A percentile compares a stretch with the other conserved stretches of the same genome.
These are phyloP conservation scores for Exophiala calicioides DNA, from an alignment of 2,329 filamentous ascomycete genomes.

Conservation along the genomic window DNA sequence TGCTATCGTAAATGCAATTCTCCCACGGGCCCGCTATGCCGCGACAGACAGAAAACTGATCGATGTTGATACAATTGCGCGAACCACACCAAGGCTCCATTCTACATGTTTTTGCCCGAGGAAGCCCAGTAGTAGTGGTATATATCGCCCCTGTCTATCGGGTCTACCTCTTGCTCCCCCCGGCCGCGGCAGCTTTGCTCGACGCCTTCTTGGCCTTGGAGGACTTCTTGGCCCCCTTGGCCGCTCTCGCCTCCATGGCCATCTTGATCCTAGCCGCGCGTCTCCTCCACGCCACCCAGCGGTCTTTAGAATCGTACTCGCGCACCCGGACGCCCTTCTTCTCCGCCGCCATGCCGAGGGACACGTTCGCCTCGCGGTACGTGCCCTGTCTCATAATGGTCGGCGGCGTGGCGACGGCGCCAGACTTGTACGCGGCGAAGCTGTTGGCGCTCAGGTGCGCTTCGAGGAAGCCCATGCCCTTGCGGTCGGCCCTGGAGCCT, in stretches of 20 bases:
- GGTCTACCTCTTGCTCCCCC: conserved; percentile 15
- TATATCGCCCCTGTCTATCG: not conserved
- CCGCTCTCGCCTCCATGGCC: conserved; percentile 58
- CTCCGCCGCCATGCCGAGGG: conserved; percentile 39
- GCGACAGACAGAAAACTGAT: too few relatives aligned
- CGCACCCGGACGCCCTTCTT: conserved; percentile 58
- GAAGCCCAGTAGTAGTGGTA: too few relatives aligned
- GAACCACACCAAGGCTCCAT: too few relatives aligned
- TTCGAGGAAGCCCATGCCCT: conserved; percentile 20
- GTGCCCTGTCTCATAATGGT: conserved; percentile 34
- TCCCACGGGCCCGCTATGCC: too few relatives aligned
- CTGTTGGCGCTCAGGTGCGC: conserved; percentile 18
- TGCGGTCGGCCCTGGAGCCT: conserved; percentile 24
- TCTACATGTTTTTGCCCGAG: too few relatives aligned
- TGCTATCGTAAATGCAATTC: too few relatives aligned
- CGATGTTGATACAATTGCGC: too few relatives aligned
- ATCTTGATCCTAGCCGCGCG: conserved; percentile 51
- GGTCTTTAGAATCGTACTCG: conserved; percentile 58
- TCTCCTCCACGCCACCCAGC: conserved; percentile 68
- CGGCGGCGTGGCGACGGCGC: conserved; percentile 31
- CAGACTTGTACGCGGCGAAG: conserved; percentile 30
- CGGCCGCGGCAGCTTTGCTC: conserved; percentile 26
- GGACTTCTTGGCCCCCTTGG: conserved; percentile 65
- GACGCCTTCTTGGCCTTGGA: conserved; percentile 64
- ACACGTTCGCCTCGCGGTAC: conserved; percentile 56